Base-by-base conservation (phyloP, 108 stramenopile genomes). In the Pseudonitzschia delicatissima region DNA sequence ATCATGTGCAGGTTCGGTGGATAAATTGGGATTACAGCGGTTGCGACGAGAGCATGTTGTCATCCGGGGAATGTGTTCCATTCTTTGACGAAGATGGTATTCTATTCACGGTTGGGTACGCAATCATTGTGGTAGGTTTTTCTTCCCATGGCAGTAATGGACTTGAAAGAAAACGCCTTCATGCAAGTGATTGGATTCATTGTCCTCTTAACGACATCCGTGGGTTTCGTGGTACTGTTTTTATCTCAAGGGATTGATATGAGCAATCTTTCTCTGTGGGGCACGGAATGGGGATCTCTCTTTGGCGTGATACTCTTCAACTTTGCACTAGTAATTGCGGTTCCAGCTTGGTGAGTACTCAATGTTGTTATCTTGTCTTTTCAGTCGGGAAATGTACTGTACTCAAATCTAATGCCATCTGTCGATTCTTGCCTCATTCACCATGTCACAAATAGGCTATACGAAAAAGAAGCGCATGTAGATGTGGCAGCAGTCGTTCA, bases 231-330 rank as follows among this genome's bases (percentile, higher is more conserved):
- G 13, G 9, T 73, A 3, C 15, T 57, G 11, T 83, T 87, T 52
- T 34, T 49, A 2, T 18, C 29, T 9, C 29, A 60, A 18, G 82
- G 82, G 9, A 9, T 82, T 18, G 34, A 77, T 33, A 28, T 71
- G 21, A 58, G 61, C 18, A 70, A 82, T 44, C 21, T 82, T 2
- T 68, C 76, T 33, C 47, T 69, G 51, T 87, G 82, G 82, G 86
- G 86, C 12, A 31, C 40, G 2, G 29, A 37, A 2, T 81, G 80
- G 79, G 60, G 65, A 23, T 68, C 76, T 44, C 40, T 88, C 62
- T 69, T 88, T 67, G 87, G 87, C 11, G 82, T 88, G 11, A 71
- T 85, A 18, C 67, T 88, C 57, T 87, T 83, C 80, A 90, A 90
- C 60, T 87, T 82, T 68, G 82, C 86, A 0, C 53, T 88, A 49